Percentiles rank a stretch among this genome's conserved stretches.
Evolutionary conservation across 2,329 filamentous ascomycete species (phyloP).

Genomic region (Epichloe scottii): DNA sequence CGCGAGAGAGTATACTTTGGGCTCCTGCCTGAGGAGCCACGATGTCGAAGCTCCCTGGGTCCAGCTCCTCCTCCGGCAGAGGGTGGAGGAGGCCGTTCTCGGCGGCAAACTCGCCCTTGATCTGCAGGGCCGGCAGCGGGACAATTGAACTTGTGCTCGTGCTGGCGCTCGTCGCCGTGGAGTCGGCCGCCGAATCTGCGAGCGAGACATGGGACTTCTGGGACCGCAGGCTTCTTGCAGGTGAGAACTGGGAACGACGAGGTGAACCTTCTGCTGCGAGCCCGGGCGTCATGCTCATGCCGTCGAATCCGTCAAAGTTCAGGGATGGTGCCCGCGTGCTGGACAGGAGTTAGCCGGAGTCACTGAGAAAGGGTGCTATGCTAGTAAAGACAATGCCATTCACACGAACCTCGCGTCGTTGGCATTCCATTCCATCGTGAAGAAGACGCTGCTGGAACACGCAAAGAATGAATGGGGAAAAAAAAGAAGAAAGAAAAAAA

Average conservation of each 20-base stretch:
- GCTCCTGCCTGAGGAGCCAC: neutral
- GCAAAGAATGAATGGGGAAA: too few species aligned
- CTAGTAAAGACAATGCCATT: neutral
- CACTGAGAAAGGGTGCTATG: neutral
- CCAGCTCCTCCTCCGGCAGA: neutral
- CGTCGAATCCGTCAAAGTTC: conserved; percentile 2
- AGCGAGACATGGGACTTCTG: neutral
- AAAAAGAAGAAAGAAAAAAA: too few species aligned
- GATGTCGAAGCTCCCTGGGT: conserved; percentile 2
- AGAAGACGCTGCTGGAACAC: too few species aligned
- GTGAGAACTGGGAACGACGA: neutral
- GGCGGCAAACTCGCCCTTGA: neutral
- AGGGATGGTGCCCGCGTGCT: neutral
- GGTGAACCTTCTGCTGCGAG: neutral
- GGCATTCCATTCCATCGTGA: too few species aligned
- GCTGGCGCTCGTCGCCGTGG: neutral
- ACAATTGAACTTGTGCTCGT: neutral
- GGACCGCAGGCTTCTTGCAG: neutral
- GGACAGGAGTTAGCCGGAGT: neutral
- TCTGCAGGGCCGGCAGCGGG: neutral
- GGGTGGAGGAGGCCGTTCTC: neutral
- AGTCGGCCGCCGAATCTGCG: neutral
- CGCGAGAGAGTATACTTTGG: conserved; percentile 40
- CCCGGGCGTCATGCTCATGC: neutral
- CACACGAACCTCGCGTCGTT: too few species aligned